phyloP scores from a whole-genome alignment of 2,329 filamentous ascomycete genomes.

The Monosporascus sp. region DNA sequence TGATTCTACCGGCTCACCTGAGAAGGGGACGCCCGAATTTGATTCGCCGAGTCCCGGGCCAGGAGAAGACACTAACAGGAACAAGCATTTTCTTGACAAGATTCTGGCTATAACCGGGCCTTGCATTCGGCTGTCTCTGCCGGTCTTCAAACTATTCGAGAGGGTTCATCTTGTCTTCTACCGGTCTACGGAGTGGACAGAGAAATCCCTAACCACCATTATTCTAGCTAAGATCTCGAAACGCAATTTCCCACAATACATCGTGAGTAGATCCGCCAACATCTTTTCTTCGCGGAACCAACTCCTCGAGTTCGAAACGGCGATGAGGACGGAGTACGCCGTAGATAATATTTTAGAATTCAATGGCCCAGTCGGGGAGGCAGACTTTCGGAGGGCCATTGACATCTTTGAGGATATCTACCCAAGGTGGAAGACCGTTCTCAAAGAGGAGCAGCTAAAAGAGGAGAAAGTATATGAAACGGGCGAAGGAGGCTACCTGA shows the following conservation, averaged over 20 bases:
- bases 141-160: constrained; percentile 77
- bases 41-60: constrained; percentile 20
- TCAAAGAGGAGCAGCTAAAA: constrained; percentile 71
- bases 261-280: constrained; percentile 83
- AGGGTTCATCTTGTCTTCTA: constrained; percentile 95
- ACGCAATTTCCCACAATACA: constrained; percentile 82
- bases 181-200: constrained; percentile 92
- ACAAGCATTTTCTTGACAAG: constrained; percentile 69
- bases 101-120: constrained; percentile 74
- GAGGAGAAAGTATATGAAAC: constrained; percentile 73
- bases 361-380: constrained; percentile 62
- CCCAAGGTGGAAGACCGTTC: constrained; percentile 70
- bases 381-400: constrained; percentile 62
- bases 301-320: constrained; percentile 84
- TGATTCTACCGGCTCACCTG: constrained; percentile 45
- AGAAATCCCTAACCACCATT: constrained; percentile 91
- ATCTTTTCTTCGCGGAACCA: constrained; percentile 75
- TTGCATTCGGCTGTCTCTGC: constrained; percentile 73
- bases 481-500: constrained; percentile 82
- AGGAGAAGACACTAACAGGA: constrained; percentile 52
- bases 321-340: constrained; percentile 72
- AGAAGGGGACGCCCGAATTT: constrained; percentile 34
- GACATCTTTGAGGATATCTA: constrained; percentile 70
- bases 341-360: constrained; percentile 81
- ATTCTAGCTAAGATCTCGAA: constrained; percentile 87